Conservation (phyloP, 257 asterid species). For the Solanum appendiculatum region DNA sequence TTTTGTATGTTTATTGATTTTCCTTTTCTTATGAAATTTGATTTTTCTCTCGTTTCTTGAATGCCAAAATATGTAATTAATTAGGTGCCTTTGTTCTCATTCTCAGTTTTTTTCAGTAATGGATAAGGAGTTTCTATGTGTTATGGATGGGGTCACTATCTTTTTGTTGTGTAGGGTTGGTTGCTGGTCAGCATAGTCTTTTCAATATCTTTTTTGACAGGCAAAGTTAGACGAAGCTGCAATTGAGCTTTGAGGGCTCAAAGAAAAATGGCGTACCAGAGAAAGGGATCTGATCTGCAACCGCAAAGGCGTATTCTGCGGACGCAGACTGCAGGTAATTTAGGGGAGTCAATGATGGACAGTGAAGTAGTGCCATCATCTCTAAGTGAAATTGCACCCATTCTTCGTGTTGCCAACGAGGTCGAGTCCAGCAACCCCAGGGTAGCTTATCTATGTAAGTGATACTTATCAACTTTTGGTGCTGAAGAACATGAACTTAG, state of each 20-base stretch:
- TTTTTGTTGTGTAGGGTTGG: neutral
- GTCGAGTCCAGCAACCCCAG: slow-evolving; percentile 85
- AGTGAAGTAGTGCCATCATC: slow-evolving; percentile 99
- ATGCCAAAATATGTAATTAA: neutral
- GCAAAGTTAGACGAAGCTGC: slow-evolving; percentile 10
- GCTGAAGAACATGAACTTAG: neutral
- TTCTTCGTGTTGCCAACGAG: slow-evolving; percentile 98
- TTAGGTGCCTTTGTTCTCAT: neutral
- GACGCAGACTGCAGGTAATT: slow-evolving; percentile 87
- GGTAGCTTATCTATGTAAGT: slow-evolving; percentile 97
- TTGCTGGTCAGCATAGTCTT: neutral
- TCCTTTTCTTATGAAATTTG: neutral
- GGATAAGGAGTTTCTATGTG: neutral
- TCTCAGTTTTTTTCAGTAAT: neutral
- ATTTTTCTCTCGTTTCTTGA: neutral
- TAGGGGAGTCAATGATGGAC: slow-evolving; percentile 95
- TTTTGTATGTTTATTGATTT: neutral
- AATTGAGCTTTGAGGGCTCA: slow-evolving; percentile 10
- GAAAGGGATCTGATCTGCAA: slow-evolving; percentile 68
- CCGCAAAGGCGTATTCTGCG: slow-evolving; percentile 80
- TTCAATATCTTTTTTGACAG: slow-evolving; percentile 9
- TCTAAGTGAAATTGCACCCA: slow-evolving; percentile 88
- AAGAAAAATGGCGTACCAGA: slow-evolving; percentile 82
- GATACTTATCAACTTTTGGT: neutral
- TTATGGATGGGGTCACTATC: neutral